Conservation (phyloP, 768 basidiomycete species). For the Lentinula lateritia region DNA sequence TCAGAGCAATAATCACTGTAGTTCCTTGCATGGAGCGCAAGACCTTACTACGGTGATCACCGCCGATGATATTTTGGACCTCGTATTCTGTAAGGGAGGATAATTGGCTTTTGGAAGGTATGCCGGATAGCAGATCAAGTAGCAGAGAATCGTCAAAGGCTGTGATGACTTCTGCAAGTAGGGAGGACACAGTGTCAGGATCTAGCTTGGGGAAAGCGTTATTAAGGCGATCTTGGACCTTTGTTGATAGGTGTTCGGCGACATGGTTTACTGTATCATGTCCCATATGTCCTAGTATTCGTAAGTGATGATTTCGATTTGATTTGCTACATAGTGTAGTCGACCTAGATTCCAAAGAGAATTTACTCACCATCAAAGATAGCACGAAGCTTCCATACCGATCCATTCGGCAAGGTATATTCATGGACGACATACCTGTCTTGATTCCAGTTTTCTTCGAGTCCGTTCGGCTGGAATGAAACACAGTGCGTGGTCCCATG, state of each 20-base stretch:
- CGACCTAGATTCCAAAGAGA: too few species aligned
- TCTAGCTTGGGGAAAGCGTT: constrained; percentile 8
- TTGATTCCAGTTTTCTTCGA: constrained; percentile 30
- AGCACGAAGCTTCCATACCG: constrained; percentile 39
- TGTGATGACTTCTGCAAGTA: constrained; percentile 20
- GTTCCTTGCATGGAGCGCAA: constrained; percentile 47
- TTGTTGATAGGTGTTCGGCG: constrained; percentile 23
- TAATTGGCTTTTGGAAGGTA: constrained; percentile 31
- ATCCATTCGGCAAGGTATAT: constrained; percentile 2
- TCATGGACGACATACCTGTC: constrained; percentile 39
- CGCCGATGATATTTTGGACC: constrained; percentile 27
- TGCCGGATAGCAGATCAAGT: constrained; percentile 31
- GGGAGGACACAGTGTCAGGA: constrained; percentile 26
- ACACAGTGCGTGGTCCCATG: constrained; percentile 31
- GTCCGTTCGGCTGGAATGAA: constrained; percentile 41
- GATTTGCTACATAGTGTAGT: too few species aligned
- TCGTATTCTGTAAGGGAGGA: constrained; percentile 30
- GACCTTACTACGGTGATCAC: constrained; percentile 26
- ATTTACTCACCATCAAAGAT: constrained; percentile 40
- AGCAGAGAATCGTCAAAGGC: constrained; percentile 33
- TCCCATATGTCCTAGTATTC: constrained; percentile 36
- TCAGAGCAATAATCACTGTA: constrained; percentile 42
- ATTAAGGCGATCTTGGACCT: constrained; percentile 22
- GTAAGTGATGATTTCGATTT: too few species aligned
- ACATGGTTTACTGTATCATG: constrained; percentile 41